These are phyloP conservation scores for Rubia yunnanensis DNA, from an alignment of 257 asterid species.

Conservation along the genomic window DNA sequence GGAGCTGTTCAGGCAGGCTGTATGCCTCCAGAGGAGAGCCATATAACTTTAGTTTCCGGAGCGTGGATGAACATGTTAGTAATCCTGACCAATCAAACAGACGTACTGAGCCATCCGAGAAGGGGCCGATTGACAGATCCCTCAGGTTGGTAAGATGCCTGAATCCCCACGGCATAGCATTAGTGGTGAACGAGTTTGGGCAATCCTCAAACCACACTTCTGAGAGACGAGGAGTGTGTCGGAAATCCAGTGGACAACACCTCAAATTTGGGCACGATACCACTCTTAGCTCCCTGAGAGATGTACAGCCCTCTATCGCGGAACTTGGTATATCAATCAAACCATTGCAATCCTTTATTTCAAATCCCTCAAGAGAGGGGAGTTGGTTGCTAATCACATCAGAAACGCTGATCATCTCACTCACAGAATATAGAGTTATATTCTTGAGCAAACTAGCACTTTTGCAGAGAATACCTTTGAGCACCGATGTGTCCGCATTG, in stretches of 20 bases:
- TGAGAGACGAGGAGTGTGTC: neutral
- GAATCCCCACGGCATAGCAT: neutral
- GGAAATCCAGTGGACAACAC: neutral
- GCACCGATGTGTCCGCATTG: neutral
- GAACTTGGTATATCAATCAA: neutral
- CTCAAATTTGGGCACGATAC: neutral
- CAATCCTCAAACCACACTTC: neutral
- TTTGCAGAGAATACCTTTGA: neutral
- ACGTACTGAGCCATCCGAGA: neutral
- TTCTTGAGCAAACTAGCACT: neutral
- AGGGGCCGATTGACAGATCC: constrained; percentile 1
- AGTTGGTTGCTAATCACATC: neutral
- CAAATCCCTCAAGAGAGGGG: neutral
- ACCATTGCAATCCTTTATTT: neutral
- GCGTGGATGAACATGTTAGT: neutral
- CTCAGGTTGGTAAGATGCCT: neutral
- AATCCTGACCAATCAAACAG: neutral
- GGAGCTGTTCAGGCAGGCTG: constrained; percentile 11
- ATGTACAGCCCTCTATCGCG: neutral
- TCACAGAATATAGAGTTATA: neutral
- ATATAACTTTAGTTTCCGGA: accelerated
- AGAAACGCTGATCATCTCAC: too few species aligned
- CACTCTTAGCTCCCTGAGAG: neutral
- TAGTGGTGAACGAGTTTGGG: neutral
- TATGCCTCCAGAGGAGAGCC: constrained; percentile 10